Conservation (phyloP, 2,329 filamentous ascomycete genomes). For the Massarina eburnea region DNA sequence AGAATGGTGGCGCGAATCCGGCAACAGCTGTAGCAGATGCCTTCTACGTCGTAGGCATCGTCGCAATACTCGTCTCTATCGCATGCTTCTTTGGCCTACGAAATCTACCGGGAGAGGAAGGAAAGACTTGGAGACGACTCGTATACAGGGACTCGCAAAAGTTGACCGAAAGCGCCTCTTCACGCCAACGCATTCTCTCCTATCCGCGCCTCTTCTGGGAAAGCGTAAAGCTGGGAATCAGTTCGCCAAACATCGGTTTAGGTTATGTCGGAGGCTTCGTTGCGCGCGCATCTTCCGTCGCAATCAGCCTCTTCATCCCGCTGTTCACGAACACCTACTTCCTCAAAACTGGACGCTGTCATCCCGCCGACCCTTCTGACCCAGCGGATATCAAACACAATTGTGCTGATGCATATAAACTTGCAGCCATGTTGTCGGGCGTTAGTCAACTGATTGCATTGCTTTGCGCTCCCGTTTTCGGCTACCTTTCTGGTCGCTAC, state of each 20-base stretch:
- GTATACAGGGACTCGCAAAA: conserved; percentile 30
- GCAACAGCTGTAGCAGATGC: conserved; percentile 76
- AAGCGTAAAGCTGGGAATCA: conserved; percentile 64
- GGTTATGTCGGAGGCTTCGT: conserved; percentile 95
- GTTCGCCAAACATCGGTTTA: conserved; percentile 75
- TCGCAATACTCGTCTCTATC: conserved; percentile 71
- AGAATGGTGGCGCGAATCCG: conserved; percentile 70
- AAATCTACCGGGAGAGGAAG: conserved; percentile 69
- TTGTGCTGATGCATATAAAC: conserved; percentile 82
- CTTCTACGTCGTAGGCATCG: conserved; percentile 80
- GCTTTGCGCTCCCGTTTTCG: conserved; percentile 82
- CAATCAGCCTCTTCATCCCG: conserved; percentile 92
- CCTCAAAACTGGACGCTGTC: conserved; percentile 75
- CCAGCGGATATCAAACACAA: conserved; percentile 73
- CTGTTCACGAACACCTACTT: conserved; percentile 92
- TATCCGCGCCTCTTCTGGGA: conserved; percentile 48
- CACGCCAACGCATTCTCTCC: conserved; percentile 62
- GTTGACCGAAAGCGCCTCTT: conserved; percentile 11
- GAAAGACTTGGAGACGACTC: conserved; percentile 65
- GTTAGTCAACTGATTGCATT: conserved; percentile 86
- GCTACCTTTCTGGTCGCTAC: conserved; percentile 74
- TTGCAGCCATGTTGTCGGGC: conserved; percentile 84
- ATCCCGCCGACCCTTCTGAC: conserved; percentile 48
- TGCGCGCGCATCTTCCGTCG: conserved; percentile 89
- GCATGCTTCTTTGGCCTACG: conserved; percentile 79